Evolutionary conservation across 2,329 filamentous ascomycete genomes (phyloP), one percentile per base, ranked within the genome.

Genomic region (Colletotrichum ledebouriae): DNA sequence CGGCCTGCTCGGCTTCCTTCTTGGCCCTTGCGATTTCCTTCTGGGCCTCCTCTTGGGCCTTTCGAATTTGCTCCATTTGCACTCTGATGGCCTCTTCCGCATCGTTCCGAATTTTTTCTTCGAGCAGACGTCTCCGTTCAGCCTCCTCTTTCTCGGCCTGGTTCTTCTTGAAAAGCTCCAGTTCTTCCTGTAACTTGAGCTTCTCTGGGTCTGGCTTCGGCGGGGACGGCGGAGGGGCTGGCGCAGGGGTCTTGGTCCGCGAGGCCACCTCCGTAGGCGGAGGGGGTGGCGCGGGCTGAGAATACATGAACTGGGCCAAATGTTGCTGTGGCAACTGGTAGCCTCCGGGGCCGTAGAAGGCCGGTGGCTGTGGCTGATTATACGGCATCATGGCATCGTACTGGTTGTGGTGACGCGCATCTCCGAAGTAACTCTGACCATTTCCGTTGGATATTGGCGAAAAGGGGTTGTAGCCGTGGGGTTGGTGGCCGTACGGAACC

Each of bases 121-220:
- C 83, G 0, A 82, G 70, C 57, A 83, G 81, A 4, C 77, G 78
- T 63, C 82, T 79, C 72, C 78, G 81, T 39, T 83, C 81, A 10
- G 80, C 81, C 11, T 82, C 82, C 59, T 83, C 84, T 68, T 79
- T 80, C 70, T 78, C 80, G 34, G 81, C 82, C 64, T 84, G 78
- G 34, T 81, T 81, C 4, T 77, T 79, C 70, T 87, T 82, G 49
- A 87, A 81, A 10, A 79, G 78, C 12, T 84, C 82, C 15, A 92
- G 78, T 72, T 91, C 85, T 70, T 87, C 84, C 70, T 90, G 85
- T 64, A 90, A 84, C n/a, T 82, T 82, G 70, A 90, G 81, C 73
- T 88, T 88, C 63, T 91, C 86, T 2, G 86, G 83, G 60, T 91
- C 86, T 13, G 79, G 78, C 65, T 81, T 80, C 72, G 81, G 78